These are phyloP conservation scores for Colletotrichum scovillei DNA, from an alignment of 2,329 filamentous ascomycete genomes.

Conservation along the genomic window DNA sequence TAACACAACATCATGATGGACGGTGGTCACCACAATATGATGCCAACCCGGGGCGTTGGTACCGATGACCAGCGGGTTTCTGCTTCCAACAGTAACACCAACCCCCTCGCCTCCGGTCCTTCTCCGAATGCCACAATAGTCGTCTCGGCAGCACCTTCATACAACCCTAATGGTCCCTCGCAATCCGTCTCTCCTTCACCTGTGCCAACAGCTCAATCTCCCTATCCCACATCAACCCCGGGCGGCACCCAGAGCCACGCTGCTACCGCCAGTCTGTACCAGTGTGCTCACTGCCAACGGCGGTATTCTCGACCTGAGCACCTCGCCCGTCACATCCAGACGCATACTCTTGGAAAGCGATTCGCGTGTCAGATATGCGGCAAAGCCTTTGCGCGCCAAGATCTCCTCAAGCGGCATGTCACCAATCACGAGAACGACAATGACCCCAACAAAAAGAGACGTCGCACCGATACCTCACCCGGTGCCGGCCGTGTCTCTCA, in stretches of 20 bases:
- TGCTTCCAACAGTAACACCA: conserved; percentile 1
- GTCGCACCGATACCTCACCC: conserved; percentile 57
- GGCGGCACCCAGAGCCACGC: conserved; percentile 38
- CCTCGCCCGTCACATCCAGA: conserved; percentile 63
- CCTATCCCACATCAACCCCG: conserved; percentile 15
- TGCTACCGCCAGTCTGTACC: conserved; percentile 50
- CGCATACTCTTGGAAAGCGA: conserved; percentile 61
- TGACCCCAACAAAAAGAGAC: conserved; percentile 58
- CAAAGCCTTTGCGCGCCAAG: conserved; percentile 65
- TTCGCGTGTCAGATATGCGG: conserved; percentile 62
- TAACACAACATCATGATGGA: not conserved
- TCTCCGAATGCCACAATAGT: conserved; percentile 23
- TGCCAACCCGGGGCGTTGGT: conserved; percentile 11
- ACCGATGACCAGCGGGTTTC: conserved; percentile 14
- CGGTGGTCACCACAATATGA: not conserved
- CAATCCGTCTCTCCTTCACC: conserved; percentile 27
- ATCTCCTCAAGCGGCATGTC: conserved; percentile 64
- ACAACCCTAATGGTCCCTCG: conserved; percentile 7
- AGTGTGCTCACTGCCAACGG: conserved; percentile 63
- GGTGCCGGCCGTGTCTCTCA: conserved; percentile 62
- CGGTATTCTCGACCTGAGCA: conserved; percentile 66
- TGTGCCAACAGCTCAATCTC: not conserved
- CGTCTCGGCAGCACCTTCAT: conserved; percentile 16
- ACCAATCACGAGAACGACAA: conserved; percentile 60
- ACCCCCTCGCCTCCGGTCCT: conserved; percentile 7